phyloP scores from a whole-genome alignment of 768 basidiomycete genomes.

The Phylloporus sp. region DNA sequence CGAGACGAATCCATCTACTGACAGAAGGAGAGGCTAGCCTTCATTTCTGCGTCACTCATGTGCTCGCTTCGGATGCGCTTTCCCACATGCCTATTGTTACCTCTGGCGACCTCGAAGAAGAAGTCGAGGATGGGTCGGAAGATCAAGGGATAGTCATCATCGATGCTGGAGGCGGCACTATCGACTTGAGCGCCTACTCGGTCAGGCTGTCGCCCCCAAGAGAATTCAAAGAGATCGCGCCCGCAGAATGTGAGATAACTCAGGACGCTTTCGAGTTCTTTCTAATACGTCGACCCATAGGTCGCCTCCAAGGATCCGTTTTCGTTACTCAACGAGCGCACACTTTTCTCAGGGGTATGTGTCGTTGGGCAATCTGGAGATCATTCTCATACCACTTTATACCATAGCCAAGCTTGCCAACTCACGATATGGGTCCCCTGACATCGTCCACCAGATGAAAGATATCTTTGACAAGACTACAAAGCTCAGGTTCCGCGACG shows the following conservation, averaged over 20 bases:
- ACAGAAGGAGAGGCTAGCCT: conserved; percentile 27
- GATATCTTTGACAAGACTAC: conserved; percentile 33
- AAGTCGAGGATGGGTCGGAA: conserved; percentile 19
- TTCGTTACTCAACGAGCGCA: conserved; percentile 30
- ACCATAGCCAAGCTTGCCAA: conserved; percentile 25
- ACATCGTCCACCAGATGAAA: conserved; percentile 31
- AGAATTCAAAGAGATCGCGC: conserved; percentile 33
- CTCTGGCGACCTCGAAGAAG: neutral
- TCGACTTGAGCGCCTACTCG: conserved; percentile 36
- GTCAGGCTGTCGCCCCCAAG: conserved; percentile 17
- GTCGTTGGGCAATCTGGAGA: neutral
- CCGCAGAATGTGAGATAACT: conserved; percentile 24
- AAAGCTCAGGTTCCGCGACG: conserved; percentile 38
- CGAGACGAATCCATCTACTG: conserved; percentile 21
- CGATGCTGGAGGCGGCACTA: conserved; percentile 41
- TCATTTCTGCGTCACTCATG: conserved; percentile 39
- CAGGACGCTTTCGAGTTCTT: neutral
- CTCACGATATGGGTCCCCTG: conserved; percentile 25
- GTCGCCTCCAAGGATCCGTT: conserved; percentile 36
- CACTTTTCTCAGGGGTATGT: conserved; percentile 26
- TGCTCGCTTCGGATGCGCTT: conserved; percentile 32
- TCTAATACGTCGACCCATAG: conserved; percentile 14
- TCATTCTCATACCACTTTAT: neutral
- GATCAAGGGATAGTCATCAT: conserved; percentile 37
- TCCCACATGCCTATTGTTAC: neutral